Base-by-base conservation (phyloP, 1,284 basidiomycete species). In the Inonotus obliquus region DNA sequence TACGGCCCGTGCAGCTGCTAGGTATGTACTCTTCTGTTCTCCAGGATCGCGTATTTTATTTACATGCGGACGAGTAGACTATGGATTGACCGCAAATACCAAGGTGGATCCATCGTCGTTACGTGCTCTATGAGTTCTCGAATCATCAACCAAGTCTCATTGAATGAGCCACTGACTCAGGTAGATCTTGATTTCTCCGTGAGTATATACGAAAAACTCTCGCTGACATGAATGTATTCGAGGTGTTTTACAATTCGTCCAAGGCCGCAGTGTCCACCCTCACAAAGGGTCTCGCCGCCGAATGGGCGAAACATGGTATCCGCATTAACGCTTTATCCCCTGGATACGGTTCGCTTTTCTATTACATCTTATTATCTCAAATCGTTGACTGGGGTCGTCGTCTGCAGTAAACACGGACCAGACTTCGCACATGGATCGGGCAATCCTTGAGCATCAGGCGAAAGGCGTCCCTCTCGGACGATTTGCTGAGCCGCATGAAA, bases 241-340 rank as follows among this genome's bases (percentile, higher is more conserved):
- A 84, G 80, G 78, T 80, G 0, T 85, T 83, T 65, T 84, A 84
- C 67, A 86, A 84, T 62, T 81, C 82, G 0, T 84, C 82, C 32
- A 84, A 84, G 67, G 82, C 78, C 0, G 85, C 84, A 1, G 84
- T 83, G 0, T 80, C 81, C 17, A 80, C 80, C 62, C 74, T 87
- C 9, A 72, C 76, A 1, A 84, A 80, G 67, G 82, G 79, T 4
- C 75, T 87, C 4, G 86, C 86, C 1, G 77, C 82, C 0, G 86
- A 87, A 69, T 87, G 85, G 84, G 80, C 81, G 0, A 61, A 69
- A 41, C 65, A 75, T 48, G 70, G 69, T 5, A 86, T 87, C 57
- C 77, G 85, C 11, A 83, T 87, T 13, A 88, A 88, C 69, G 77
- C 80, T 0, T 64, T 87, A 19, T 82, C 81, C 23, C 84, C 84